Evolutionary conservation across 164 flowering plant species (phyloP).

Genomic region (Liquidambar formosana): DNA sequence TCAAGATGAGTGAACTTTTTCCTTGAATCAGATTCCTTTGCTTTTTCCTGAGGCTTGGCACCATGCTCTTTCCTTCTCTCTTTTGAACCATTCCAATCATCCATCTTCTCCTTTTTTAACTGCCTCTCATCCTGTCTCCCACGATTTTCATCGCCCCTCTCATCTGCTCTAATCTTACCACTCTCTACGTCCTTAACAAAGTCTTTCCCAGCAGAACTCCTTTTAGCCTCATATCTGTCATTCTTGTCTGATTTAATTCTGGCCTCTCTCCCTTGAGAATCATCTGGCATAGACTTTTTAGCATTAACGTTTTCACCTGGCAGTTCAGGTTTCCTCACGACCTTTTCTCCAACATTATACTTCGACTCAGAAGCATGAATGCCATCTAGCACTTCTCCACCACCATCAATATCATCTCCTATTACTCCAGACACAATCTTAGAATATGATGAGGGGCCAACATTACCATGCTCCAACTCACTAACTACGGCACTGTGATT

Average conservation of each 20-base stretch:
- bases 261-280: slow-evolving; percentile 27
- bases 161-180: slow-evolving; percentile 30
- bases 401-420: slow-evolving; percentile 17
- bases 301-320: slow-evolving; percentile 13
- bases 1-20: slow-evolving; percentile 32
- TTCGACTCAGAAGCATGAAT: slow-evolving; percentile 24
- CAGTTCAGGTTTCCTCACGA: slow-evolving; percentile 26
- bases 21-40: slow-evolving; percentile 48
- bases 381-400: slow-evolving; percentile 18
- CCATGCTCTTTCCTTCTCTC: slow-evolving; percentile 48
- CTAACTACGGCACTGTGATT: neutral
- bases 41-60: slow-evolving; percentile 36
- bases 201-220: slow-evolving; percentile 34
- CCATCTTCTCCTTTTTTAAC: slow-evolving; percentile 39
- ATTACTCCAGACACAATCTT: slow-evolving; percentile 14
- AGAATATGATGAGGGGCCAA: slow-evolving; percentile 11
- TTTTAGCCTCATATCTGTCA: slow-evolving; percentile 36
- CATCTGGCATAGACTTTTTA: slow-evolving; percentile 27
- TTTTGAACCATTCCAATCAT: slow-evolving; percentile 46
- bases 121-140: slow-evolving; percentile 46
- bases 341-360: slow-evolving; percentile 23
- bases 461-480: slow-evolving; percentile 9
- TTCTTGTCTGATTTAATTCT: slow-evolving; percentile 31
- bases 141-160: slow-evolving; percentile 37
- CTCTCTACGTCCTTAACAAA: slow-evolving; percentile 27